A percentile compares a stretch with the other conserved stretches of the same genome.
Evolutionary conservation across 2,329 filamentous ascomycete genomes (phyloP).

Genomic region (Colletotrichum navitas): DNA sequence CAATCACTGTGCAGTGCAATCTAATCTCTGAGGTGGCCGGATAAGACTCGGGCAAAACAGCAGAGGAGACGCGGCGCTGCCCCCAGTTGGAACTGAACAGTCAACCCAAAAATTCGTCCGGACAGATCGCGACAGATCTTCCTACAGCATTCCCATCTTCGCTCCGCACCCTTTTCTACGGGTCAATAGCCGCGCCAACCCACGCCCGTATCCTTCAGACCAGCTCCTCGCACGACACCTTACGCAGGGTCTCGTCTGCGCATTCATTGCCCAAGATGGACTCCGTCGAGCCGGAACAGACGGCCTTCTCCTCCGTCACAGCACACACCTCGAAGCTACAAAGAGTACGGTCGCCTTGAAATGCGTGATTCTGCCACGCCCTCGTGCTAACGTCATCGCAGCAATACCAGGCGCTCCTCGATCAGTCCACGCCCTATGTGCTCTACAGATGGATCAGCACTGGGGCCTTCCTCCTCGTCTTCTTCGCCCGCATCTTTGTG

Average conservation of each 20-base stretch:
- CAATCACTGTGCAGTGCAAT: constrained; percentile 22
- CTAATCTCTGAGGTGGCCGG: constrained; percentile 21
- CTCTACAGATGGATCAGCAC: constrained; percentile 92
- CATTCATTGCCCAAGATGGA: constrained; percentile 72
- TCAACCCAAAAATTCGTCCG: constrained; percentile 40
- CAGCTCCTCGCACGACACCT: background rate
- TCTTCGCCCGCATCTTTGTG: constrained; percentile 89
- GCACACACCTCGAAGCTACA: constrained; percentile 83
- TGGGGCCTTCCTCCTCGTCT: constrained; percentile 78
- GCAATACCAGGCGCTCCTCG: constrained; percentile 95
- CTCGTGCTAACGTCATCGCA: constrained; percentile 55
- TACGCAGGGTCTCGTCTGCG: background rate
- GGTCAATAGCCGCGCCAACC: constrained; percentile 11
- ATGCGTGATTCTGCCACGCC: background rate
- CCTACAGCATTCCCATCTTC: constrained; percentile 9
- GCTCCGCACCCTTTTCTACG: background rate
- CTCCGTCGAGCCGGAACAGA: constrained; percentile 86
- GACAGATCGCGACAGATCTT: constrained; percentile 41
- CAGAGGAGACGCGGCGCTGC: constrained; percentile 7
- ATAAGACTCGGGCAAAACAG: constrained; percentile 39
- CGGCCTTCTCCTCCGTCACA: constrained; percentile 90
- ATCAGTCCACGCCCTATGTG: constrained; percentile 91
- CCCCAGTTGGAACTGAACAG: constrained; percentile 8
- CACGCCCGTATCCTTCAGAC: constrained; percentile 4
- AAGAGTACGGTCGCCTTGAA: constrained; percentile 66